Conservation (phyloP, 1,284 basidiomycete genomes). For the Coniophora puteana region DNA sequence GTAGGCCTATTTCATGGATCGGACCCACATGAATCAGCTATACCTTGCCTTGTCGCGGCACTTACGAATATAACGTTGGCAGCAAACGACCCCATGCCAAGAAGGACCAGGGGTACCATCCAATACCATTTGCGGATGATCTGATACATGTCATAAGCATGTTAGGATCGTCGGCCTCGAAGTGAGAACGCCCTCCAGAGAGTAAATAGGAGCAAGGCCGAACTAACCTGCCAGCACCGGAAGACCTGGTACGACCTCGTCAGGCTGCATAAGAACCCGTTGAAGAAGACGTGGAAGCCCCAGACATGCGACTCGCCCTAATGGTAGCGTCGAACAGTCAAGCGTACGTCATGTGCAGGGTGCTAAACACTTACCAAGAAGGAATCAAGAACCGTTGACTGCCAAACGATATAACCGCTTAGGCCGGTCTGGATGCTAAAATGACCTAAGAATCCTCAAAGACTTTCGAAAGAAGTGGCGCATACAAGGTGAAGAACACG, state of each 20-base stretch:
- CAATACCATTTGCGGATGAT: slow-evolving; percentile 34
- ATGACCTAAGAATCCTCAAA: not conserved
- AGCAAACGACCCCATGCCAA: slow-evolving; percentile 16
- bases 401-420: slow-evolving; percentile 48
- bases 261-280: slow-evolving; percentile 40
- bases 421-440: slow-evolving; percentile 42
- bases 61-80: slow-evolving; percentile 10
- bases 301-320: slow-evolving; percentile 23
- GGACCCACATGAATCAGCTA: no score
- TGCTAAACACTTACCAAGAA: slow-evolving; percentile 35
- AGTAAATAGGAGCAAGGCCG: no score
- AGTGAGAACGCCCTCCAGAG: no score
- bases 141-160: slow-evolving; percentile 21
- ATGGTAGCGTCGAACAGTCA: not conserved
- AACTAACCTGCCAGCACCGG: slow-evolving; percentile 50
- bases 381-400: slow-evolving; percentile 35
- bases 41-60: no score
- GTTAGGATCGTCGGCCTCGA: not conserved
- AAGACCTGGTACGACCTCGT: slow-evolving; percentile 46
- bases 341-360: not conserved
- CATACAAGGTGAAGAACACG: slow-evolving; percentile 40
- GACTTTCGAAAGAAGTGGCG: not conserved
- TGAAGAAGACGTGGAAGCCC: slow-evolving; percentile 41
- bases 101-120: slow-evolving; percentile 31
- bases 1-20: no score